Evolutionary conservation across 2,329 filamentous ascomycete species (phyloP).

Genomic region (Colletotrichum sublineola): DNA sequence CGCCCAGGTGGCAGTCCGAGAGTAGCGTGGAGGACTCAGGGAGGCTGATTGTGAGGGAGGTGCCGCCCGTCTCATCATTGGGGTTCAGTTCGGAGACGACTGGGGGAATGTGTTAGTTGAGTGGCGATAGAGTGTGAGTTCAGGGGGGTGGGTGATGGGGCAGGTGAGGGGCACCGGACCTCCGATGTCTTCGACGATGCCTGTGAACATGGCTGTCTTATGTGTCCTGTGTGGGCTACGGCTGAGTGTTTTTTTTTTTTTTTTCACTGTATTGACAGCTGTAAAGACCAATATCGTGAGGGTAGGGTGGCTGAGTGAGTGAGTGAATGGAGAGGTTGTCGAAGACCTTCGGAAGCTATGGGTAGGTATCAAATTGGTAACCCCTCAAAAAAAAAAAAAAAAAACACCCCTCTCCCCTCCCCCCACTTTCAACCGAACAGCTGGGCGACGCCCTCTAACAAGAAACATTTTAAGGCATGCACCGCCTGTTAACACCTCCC

Average conservation of each 20-base stretch:
- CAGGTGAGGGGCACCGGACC: constrained; percentile 69
- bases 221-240: not conserved
- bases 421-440: constrained; percentile 36
- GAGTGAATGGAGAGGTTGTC: constrained; percentile 17
- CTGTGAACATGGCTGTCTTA: constrained; percentile 83
- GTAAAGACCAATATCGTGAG: too few relatives aligned
- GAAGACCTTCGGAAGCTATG: constrained; percentile 32
- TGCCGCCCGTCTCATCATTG: constrained; percentile 87
- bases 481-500: not conserved
- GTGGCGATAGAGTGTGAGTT: constrained; percentile 27
- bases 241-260: too few relatives aligned
- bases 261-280: not conserved
- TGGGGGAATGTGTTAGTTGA: constrained; percentile 56
- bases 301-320: not conserved
- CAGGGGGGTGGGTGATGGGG: constrained; percentile 5
- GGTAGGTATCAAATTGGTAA: constrained; percentile 6
- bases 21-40: constrained; percentile 78
- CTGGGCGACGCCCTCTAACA: constrained; percentile 3
- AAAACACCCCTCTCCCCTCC: not conserved
- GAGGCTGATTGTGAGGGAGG: constrained; percentile 87
- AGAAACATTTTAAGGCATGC: constrained; percentile 3
- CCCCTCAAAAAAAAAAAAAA: constrained; percentile 25
- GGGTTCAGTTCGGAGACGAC: constrained; percentile 86
- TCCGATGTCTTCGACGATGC: constrained; percentile 92
- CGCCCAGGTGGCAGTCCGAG: constrained; percentile 85